Evolutionary conservation across 2,329 filamentous ascomycete genomes (phyloP).

Genomic region (Dothidotthia symphoricarpi): DNA sequence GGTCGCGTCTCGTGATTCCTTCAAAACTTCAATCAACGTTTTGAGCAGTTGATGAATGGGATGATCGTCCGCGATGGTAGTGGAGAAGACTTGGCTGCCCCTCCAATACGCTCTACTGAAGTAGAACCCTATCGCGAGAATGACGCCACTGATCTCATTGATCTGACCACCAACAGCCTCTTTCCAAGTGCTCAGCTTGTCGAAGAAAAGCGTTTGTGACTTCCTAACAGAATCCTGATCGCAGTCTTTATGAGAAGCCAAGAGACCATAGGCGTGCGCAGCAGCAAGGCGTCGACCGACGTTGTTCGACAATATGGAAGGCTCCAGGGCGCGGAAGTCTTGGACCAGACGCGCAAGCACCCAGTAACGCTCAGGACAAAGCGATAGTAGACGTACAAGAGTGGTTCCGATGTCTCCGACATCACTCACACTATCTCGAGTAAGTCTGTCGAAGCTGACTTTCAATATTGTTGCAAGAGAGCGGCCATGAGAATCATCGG

Average conservation of each 20-base stretch:
- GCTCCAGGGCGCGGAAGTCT: conserved; percentile 53
- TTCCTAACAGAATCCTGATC: conserved; percentile 44
- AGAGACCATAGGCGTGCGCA: conserved; percentile 71
- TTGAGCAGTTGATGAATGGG: conserved; percentile 45
- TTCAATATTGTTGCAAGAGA: conserved; percentile 45
- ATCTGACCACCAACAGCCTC: conserved; percentile 59
- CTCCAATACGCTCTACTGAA: conserved; percentile 59
- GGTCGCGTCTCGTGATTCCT: conserved; percentile 54
- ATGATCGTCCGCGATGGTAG: conserved; percentile 31
- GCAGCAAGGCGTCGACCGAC: conserved; percentile 64
- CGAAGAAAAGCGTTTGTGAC: conserved; percentile 49
- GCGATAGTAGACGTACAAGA: conserved; percentile 56
- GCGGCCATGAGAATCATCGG: conserved; percentile 32
- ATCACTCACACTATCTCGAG: conserved; percentile 41
- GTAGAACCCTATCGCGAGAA: conserved; percentile 59
- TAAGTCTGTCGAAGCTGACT: conserved; percentile 48
- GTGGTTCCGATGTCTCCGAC: conserved; percentile 49
- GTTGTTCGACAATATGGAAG: conserved; percentile 69
- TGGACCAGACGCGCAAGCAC: conserved; percentile 28
- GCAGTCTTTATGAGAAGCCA: conserved; percentile 63
- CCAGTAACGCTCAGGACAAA: conserved; percentile 52
- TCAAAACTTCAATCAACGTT: conserved; percentile 53
- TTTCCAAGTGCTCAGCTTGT: conserved; percentile 53
- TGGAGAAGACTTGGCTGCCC: conserved; percentile 24
- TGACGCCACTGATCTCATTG: conserved; percentile 60